Evolutionary conservation across 2,329 filamentous ascomycete genomes (phyloP).

Genomic region (Ophiostoma sp.): DNA sequence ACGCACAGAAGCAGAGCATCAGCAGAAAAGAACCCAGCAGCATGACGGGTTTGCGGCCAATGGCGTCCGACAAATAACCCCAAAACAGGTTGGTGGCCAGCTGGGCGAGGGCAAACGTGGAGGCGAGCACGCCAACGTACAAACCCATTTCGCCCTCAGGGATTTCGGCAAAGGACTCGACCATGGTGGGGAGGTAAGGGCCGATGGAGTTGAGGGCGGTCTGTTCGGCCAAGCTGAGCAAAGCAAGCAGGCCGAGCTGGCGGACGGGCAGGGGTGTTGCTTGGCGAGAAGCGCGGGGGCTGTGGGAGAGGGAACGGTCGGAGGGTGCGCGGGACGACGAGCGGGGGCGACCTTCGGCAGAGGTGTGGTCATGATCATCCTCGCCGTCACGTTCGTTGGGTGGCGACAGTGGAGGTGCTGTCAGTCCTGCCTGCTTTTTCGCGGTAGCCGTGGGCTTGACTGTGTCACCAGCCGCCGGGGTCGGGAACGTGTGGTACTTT

Average conservation of each 20-base stretch:
- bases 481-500: constrained; percentile 79
- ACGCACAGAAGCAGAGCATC: constrained; percentile 76
- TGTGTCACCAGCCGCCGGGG: constrained; percentile 63
- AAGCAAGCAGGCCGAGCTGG: constrained; percentile 80
- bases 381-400: not conserved
- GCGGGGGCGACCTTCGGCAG: too few relatives aligned
- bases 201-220: constrained; percentile 95
- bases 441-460: constrained; percentile 42
- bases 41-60: constrained; percentile 81
- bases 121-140: constrained; percentile 88
- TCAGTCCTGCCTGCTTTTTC: constrained; percentile 30
- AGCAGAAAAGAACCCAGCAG: constrained; percentile 80
- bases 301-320: not conserved
- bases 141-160: constrained; percentile 70
- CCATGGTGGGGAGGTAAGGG: constrained; percentile 93
- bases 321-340: constrained; percentile 17
- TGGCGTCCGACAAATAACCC: constrained; percentile 78
- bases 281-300: constrained; percentile 22
- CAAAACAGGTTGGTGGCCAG: constrained; percentile 89
- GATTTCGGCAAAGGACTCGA: constrained; percentile 79
- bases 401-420: not conserved
- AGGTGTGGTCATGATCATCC: constrained; percentile 27
- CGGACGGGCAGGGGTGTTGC: constrained; percentile 73
- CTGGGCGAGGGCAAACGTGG: constrained; percentile 88
- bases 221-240: constrained; percentile 91